Evolutionary conservation across 2,329 filamentous ascomycete genomes (phyloP).

Genomic region (Phyllosticta ampelicida): DNA sequence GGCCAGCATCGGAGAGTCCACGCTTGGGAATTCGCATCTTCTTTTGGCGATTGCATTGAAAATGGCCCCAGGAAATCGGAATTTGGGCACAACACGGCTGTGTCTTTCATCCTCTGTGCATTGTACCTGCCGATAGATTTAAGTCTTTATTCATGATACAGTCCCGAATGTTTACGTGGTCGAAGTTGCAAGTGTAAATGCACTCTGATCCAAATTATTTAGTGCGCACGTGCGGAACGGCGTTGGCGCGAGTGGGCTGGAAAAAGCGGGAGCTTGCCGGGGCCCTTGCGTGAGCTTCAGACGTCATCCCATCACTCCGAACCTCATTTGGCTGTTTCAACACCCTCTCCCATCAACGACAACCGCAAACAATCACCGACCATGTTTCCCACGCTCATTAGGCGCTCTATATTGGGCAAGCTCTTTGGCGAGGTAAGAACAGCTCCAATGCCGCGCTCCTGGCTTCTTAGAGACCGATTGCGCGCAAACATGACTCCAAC

Average conservation of each 20-base stretch:
- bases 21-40: background rate
- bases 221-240: background rate
- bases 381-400: conserved; percentile 9
- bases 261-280: background rate
- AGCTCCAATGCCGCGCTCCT: background rate
- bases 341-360: background rate
- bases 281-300: conserved; percentile 8
- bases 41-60: background rate
- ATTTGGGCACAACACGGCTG: background rate
- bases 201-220: too few relatives aligned
- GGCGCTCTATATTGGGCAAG: conserved; percentile 1
- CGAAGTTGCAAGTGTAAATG: too few relatives aligned
- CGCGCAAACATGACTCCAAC: background rate
- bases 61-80: background rate
- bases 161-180: too few relatives aligned
- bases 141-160: background rate
- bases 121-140: background rate
- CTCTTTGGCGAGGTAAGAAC: conserved; percentile 11
- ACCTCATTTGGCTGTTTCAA: background rate
- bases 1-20: background rate
- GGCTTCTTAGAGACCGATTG: background rate
- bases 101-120: background rate
- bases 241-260: background rate
- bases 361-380: background rate
- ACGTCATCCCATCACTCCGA: conserved; percentile 10